phyloP scores from a whole-genome alignment of 2,329 filamentous ascomycete genomes.

The Ceratocystis variospora region DNA sequence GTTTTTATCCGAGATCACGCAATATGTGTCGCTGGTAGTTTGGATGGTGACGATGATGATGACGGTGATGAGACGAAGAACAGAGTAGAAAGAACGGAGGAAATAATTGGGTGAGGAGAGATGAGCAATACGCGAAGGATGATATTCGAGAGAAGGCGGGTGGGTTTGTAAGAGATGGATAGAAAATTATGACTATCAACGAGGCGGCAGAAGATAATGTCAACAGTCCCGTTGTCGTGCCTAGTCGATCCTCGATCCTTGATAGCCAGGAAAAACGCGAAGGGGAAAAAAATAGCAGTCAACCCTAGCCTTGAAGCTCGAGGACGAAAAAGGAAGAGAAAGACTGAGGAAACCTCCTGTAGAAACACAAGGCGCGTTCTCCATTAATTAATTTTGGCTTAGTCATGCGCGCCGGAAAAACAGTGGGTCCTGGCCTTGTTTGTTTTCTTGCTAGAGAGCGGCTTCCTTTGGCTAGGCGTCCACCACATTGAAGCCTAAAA shows the following conservation, averaged over 20 bases:
- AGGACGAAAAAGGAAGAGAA: no score
- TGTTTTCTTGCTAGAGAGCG: neutral
- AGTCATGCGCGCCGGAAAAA: neutral
- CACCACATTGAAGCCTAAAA: neutral
- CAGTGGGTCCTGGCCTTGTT: neutral
- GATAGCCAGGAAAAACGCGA: constrained; percentile 12
- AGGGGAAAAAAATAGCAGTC: constrained; percentile 12
- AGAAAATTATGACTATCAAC: neutral
- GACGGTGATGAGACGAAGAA: no score
- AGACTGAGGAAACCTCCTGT: neutral
- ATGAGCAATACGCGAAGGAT: neutral
- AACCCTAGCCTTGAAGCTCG: constrained; percentile 1
- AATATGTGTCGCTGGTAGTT: neutral
- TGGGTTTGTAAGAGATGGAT: neutral
- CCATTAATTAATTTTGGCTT: neutral
- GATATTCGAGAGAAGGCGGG: neutral
- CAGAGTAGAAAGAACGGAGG: neutral
- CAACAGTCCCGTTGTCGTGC: neutral
- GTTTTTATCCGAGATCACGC: constrained; percentile 20
- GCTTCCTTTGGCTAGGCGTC: neutral
- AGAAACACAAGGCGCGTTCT: neutral
- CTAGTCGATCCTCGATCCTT: neutral
- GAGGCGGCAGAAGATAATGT: neutral
- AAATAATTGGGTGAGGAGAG: neutral
- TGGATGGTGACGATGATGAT: neutral